Base-by-base conservation (phyloP, 441 rosid genomes). In the Brassica hybrid region DNA sequence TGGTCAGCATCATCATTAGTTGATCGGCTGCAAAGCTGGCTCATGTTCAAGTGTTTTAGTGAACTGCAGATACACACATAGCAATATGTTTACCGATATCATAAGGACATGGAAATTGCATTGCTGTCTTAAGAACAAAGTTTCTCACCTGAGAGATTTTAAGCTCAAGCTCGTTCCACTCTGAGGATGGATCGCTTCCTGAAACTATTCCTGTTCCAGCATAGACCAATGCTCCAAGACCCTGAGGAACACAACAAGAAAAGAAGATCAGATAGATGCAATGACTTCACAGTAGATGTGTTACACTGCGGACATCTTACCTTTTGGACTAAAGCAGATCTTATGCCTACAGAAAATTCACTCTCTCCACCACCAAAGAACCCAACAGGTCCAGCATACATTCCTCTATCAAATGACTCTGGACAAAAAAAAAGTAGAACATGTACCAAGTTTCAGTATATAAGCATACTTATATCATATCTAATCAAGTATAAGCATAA, bases 341-440 rank as follows among this genome's bases (percentile, higher is more conserved):
- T 85, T 69, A 94, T 90, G 78, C 97, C 99, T 38, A 92, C 97
- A 60, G 94, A 88, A 87, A 92, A 94, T 73, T 94, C 99, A 78
- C 99, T 90, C 81, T 93, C 97, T 59, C 88, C 89, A 79, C 99
- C 99, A 80, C 99, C 98, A 86, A 93, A 91, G 88, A 94, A 94
- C 21, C 97, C 99, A 73, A 94, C 82, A 19, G 99, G 94, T 25
- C 97, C 99, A 77, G 96, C 97, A 85, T 87, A 94, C 96, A 94
- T 93, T 79, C 97, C 99, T 80, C 99, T 86, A 79, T 93, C 98
- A 83, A 93, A 94, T 76, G 85, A 75, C 80, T 94, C 99, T 93
- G 83, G 3, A 16, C 18, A 65, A 76, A 41, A 65, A 54, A 16
- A 1, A 63, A 69, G 3, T 17, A 38, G 30, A 7, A 59, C 2